Conservation (phyloP, 2,329 filamentous ascomycete genomes). For the Aureobasidium zeae region DNA sequence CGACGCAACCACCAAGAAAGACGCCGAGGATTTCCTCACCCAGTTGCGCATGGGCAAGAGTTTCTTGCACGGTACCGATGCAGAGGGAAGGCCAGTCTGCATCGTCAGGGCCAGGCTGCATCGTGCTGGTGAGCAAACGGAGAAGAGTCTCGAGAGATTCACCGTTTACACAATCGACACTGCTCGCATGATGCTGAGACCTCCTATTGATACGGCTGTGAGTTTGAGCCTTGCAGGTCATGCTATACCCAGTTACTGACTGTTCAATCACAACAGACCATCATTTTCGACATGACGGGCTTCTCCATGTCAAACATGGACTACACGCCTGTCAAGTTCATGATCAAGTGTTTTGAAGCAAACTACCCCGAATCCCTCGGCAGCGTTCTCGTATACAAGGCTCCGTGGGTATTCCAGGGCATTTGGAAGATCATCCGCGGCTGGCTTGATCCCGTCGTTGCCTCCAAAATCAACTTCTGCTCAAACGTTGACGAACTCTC, state of each 20-base stretch:
- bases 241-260: not conserved
- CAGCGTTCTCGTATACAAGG: conserved; percentile 84
- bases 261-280: conserved; percentile 47
- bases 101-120: conserved; percentile 77
- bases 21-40: conserved; percentile 65
- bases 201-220: conserved; percentile 85
- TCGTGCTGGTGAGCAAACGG: conserved; percentile 69
- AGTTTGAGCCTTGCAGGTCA: conserved; percentile 33
- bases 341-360: conserved; percentile 98
- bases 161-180: conserved; percentile 95
- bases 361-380: conserved; percentile 95
- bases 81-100: conserved; percentile 75
- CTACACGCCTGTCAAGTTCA: conserved; percentile 93
- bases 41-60: conserved; percentile 89
- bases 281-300: conserved; percentile 67
- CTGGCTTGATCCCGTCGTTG: conserved; percentile 95
- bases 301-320: conserved; percentile 61
- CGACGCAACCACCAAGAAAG: conserved; percentile 50
- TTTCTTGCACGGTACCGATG: conserved; percentile 81
- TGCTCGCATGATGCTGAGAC: conserved; percentile 68
- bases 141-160: conserved; percentile 73
- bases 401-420: conserved; percentile 96
- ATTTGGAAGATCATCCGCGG: conserved; percentile 93
- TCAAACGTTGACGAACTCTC: conserved; percentile 71
- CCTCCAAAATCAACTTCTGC: conserved; percentile 86